phyloP scores from a whole-genome alignment of 352 stramenopile species.

The Saprolegnia diclina region DNA sequence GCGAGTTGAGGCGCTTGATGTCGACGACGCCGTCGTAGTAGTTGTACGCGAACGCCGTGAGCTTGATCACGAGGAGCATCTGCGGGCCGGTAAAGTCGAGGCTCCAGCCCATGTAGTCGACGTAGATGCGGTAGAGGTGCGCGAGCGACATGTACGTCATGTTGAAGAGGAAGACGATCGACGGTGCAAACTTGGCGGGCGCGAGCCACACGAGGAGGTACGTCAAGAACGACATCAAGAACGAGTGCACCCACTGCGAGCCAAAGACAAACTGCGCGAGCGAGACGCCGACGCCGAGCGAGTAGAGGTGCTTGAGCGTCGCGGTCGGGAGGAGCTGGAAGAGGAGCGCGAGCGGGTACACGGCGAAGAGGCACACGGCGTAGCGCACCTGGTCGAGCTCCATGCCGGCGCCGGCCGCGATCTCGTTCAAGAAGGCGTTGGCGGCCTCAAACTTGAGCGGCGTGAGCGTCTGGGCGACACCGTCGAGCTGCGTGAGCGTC shows the following conservation, averaged over 20 bases:
- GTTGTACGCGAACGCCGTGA: conserved; percentile 97
- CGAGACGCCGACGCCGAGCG: conserved; percentile 86
- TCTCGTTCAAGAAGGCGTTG: conserved; percentile 41
- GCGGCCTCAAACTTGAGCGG: conserved; percentile 49
- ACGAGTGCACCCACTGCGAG: conserved; percentile 91
- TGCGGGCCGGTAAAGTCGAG: conserved; percentile 83
- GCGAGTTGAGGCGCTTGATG: conserved; percentile 36
- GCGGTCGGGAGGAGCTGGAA: conserved; percentile 81
- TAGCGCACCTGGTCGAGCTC: conserved; percentile 70
- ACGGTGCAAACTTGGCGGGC: conserved; percentile 48
- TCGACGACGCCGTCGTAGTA: conserved; percentile 90
- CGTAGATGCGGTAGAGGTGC: conserved; percentile 94
- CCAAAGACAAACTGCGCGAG: conserved; percentile 93
- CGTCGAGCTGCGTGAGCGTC: conserved; percentile 12
- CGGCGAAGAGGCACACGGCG: conserved; percentile 88
- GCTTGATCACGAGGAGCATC: conserved; percentile 96
- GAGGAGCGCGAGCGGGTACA: conserved; percentile 89
- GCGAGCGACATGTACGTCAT: conserved; percentile 90
- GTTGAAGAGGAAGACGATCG: conserved; percentile 91
- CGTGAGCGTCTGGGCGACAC: conserved; percentile 39
- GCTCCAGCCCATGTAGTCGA: conserved; percentile 93
- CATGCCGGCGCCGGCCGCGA: conserved; percentile 42
- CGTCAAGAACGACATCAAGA: conserved; percentile 85
- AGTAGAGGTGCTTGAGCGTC: conserved; percentile 89
- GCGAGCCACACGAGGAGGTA: conserved; percentile 84